A percentile compares a stretch with the other conserved stretches of the same genome.
Evolutionary conservation across 495 filamentous ascomycete species (phyloP).

Genomic region (Oidiodendron maius): DNA sequence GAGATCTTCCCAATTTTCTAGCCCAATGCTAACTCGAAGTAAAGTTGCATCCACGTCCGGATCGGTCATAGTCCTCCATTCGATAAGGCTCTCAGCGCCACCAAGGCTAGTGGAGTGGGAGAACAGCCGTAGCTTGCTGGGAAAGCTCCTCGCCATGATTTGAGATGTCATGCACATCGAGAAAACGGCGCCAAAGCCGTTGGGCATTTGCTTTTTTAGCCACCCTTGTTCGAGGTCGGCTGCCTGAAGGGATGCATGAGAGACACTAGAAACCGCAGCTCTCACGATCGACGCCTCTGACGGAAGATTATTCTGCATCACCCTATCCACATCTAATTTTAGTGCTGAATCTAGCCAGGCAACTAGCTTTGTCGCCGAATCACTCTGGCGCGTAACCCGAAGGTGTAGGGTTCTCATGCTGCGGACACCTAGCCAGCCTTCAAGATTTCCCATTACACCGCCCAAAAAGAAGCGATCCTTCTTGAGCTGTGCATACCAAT

Average conservation of each 20-base stretch:
- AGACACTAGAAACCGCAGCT: constrained; percentile 50
- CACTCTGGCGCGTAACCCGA: constrained; percentile 66
- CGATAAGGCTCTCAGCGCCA: constrained; percentile 89
- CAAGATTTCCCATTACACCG: constrained; percentile 80
- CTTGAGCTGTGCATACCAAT: constrained; percentile 51
- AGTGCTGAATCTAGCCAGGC: constrained; percentile 56
- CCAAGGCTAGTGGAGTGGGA: constrained; percentile 93
- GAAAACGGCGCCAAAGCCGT: constrained; percentile 87
- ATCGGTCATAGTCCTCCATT: constrained; percentile 86
- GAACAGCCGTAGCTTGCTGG: constrained; percentile 74
- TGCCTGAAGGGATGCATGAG: constrained; percentile 71
- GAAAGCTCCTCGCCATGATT: constrained; percentile 58
- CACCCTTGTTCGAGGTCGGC: no score
- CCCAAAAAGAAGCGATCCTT: constrained; percentile 70
- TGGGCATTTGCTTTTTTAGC: constrained; percentile 85
- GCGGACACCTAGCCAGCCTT: constrained; percentile 88
- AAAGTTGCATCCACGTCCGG: constrained; percentile 61
- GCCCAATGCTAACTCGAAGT: constrained; percentile 76
- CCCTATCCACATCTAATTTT: no score
- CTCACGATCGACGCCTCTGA: constrained; percentile 32
- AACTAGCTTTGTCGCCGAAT: constrained; percentile 61
- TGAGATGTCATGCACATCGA: constrained; percentile 57
- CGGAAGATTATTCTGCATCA: constrained; percentile 13
- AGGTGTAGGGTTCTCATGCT: constrained; percentile 83
- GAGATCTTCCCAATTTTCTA: constrained; percentile 85